phyloP scores from a whole-genome alignment of 495 filamentous ascomycete genomes.

The Physcia stellaris region DNA sequence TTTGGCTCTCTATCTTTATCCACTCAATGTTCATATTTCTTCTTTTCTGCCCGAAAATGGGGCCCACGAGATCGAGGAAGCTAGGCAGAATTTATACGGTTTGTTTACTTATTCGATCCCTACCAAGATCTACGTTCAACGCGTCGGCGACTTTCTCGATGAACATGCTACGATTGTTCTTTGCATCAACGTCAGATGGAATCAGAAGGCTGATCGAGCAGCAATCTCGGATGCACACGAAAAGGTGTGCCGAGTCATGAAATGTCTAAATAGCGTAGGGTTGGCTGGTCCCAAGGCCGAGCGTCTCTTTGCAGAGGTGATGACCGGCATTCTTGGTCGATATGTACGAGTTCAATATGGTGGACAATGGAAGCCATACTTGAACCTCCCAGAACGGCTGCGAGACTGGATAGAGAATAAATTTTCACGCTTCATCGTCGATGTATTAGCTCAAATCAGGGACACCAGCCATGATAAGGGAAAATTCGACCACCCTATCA shows the following conservation, averaged over 20 bases:
- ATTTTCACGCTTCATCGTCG: conserved; percentile 50
- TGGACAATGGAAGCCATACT: conserved; percentile 42
- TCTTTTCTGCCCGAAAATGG: conserved; percentile 19
- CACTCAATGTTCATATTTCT: conserved; percentile 27
- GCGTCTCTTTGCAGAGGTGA: conserved; percentile 60
- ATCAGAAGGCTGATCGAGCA: too few relatives aligned
- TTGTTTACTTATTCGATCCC: conserved; percentile 53
- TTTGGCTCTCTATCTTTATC: conserved; percentile 32
- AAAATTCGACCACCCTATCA: conserved; percentile 26
- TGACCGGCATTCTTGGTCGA: conserved; percentile 53
- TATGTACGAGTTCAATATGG: conserved; percentile 50
- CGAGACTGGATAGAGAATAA: conserved; percentile 59
- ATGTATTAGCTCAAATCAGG: conserved; percentile 41
- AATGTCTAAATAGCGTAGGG: conserved; percentile 54
- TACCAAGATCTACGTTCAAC: conserved; percentile 30
- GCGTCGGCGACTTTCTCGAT: conserved; percentile 39
- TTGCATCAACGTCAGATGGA: conserved; percentile 34
- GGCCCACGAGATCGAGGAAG: conserved; percentile 29
- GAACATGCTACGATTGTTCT: conserved; percentile 41
- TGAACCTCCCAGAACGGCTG: conserved; percentile 41
- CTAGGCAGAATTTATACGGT: conserved; percentile 48
- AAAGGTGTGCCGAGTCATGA: conserved; percentile 34
- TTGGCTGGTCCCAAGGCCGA: conserved; percentile 63
- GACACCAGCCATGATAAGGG: conserved; percentile 14
- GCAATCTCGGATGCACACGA: conserved; percentile 13